phyloP scores from a whole-genome alignment of 2,329 filamentous ascomycete genomes.

The Claviceps humidiphila region DNA sequence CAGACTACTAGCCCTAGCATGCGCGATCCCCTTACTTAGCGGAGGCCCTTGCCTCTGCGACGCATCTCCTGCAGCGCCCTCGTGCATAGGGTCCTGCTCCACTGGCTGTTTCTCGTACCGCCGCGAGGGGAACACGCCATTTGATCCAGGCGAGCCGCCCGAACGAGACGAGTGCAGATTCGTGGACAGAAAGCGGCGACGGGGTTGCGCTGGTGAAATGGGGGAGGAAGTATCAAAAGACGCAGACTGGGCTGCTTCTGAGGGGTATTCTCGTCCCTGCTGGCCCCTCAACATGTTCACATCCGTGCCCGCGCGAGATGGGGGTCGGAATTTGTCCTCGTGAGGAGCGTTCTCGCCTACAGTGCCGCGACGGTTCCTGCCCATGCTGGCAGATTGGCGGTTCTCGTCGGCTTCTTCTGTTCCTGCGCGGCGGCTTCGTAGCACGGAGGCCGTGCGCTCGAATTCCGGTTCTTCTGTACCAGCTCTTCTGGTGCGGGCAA shows the following conservation, averaged over 20 bases:
- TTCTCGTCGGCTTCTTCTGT: constrained; percentile 36
- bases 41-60: constrained; percentile 17
- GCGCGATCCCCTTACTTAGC: constrained; percentile 26
- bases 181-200: constrained; percentile 38
- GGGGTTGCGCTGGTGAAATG: constrained; percentile 35
- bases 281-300: constrained; percentile 24
- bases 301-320: constrained; percentile 47
- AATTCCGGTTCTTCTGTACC: constrained; percentile 39
- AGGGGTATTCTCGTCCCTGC: constrained; percentile 14
- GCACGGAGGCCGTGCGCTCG: constrained; percentile 34
- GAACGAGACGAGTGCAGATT: constrained; percentile 33
- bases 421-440: constrained; percentile 30
- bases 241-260: constrained; percentile 19
- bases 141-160: constrained; percentile 24
- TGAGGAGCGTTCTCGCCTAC: constrained; percentile 33
- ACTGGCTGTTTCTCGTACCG: constrained; percentile 34
- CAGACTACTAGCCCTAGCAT: constrained; percentile 33
- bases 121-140: constrained; percentile 27
- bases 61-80: background rate
- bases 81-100: constrained; percentile 21
- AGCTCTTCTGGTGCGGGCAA: constrained; percentile 31
- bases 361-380: constrained; percentile 33
- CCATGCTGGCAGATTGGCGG: constrained; percentile 28
- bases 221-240: constrained; percentile 19
- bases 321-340: constrained; percentile 36